Evolutionary conservation across 192 early-diverging fungal species (phyloP), one percentile per base, ranked within the genome.

Genomic region (Backusella mclennaniae): DNA sequence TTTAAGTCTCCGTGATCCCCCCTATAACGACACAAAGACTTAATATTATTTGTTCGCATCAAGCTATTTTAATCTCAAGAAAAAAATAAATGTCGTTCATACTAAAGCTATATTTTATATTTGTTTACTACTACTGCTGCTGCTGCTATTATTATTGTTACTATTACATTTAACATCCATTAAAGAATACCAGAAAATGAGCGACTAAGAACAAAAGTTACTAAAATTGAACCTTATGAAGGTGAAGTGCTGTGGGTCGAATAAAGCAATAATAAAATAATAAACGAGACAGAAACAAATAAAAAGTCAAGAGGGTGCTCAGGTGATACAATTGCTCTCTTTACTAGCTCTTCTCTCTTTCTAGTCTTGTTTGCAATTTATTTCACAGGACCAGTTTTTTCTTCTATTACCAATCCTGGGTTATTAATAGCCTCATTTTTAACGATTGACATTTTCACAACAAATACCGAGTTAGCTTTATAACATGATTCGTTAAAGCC

Each of bases 391-490:
- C 21, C 53, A 56, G 53, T 56, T 56, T 56, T 52, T 56, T 53
- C n/a, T 53, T 53, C 52, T 26, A 26, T 53, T 56, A 56, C 52
- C 52, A 56, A 56, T 56, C 52, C 52, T 56, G 52, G 52, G 52
- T 56, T 56, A 56, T 56, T 56, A 56, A 56, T 56, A 56, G 52
- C 52, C 52, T 56, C 52, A 56, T 56, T 56, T 56, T 56, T 56
- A 56, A 56, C 52, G 52, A 56, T 56, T 56, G 21, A 56, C 52
- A 56, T 56, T 56, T 56, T 56, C 17, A 56, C 52, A 56, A 56
- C 52, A 56, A 56, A 56, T 56, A 21, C 52, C 52, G 52, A 56
- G 52, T 56, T 56, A 23, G 9, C 21, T 56, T 56, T 56, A 56
- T 56, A 56, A 56, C 23, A 15, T 56, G 52, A 56, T 56, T 56